phyloP scores from a whole-genome alignment of 1,139 yeast genomes.

The Kluyveromyces sp. region DNA sequence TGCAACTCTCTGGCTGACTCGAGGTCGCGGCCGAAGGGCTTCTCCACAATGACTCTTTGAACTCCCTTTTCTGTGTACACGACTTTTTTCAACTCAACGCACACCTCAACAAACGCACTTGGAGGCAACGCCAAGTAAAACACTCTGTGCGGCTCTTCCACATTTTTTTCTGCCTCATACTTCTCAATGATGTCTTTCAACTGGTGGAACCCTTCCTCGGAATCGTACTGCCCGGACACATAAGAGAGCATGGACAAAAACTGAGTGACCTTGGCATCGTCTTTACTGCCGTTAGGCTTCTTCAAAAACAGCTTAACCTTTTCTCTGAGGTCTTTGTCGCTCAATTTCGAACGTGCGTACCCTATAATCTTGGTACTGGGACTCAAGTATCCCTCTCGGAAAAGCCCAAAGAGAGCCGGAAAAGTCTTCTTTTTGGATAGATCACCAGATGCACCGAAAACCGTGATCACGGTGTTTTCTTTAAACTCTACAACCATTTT shows the following conservation, averaged over 20 bases:
- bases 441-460: conserved; percentile 96
- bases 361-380: conserved; percentile 70
- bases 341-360: conserved; percentile 78
- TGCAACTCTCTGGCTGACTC: conserved; percentile 72
- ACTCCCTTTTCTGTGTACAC: conserved; percentile 63
- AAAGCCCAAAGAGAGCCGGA: conserved; percentile 69
- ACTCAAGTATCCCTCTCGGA: conserved; percentile 75
- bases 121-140: conserved; percentile 96
- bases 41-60: conserved; percentile 84
- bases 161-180: conserved; percentile 46
- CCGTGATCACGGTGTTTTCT: conserved; percentile 66
- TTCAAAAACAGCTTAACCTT: conserved; percentile 65
- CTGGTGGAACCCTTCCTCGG: conserved; percentile 59
- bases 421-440: conserved; percentile 93
- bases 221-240: conserved; percentile 72
- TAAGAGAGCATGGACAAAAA: conserved; percentile 64
- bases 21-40: conserved; percentile 95
- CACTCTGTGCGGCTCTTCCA: conserved; percentile 57
- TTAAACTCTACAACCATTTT: conserved; percentile 36
- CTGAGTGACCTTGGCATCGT: conserved; percentile 44
- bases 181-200: conserved; percentile 50
- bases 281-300: conserved; percentile 42
- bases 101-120: conserved; percentile 76
- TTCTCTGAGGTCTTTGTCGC: conserved; percentile 56
- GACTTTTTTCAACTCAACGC: conserved; percentile 59